Base-by-base conservation (phyloP, 2,329 filamentous ascomycete species). In the Helotiales sp. region DNA sequence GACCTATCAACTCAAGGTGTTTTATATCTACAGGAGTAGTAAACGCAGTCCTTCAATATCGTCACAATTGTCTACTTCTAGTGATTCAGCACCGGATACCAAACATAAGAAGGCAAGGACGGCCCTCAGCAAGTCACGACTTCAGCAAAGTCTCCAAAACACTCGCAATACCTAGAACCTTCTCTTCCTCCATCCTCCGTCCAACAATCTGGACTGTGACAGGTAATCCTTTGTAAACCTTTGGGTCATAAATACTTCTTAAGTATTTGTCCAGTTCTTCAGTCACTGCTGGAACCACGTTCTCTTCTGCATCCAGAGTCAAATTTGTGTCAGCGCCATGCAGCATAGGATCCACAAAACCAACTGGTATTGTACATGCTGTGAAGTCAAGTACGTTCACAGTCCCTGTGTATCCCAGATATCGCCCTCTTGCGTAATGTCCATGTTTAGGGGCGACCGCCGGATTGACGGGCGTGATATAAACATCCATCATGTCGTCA, bases 351-450 rank as follows among this genome's bases (percentile, higher is more conserved):
- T 69, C 55, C 38, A 69, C 60, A 36, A 58, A 69, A 2, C 67
- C 71, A 1, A 80, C 81, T 0, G 86, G 86, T 66, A 89, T 86
- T 0, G 82, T 78, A 2, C 80, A 71, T 12, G 77, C 79, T 0
- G 86, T 82, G 67, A 87, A 88, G 67, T 89, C 85, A 1, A 89
- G 77, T 34, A 88, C 66, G 67, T 89, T 89, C 84, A 85, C 89
- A 58, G 84, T 79, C 0, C 80, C 74, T 0, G 84, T 87, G 64
- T 89, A 89, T 1, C 78, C 79, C 84, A 84, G 89, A 74, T 67
- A 86, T 65, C 52, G 74, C 72, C 60, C 82, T 71, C 55, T 83
- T 15, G 31, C 31, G 15, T 34, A 34, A 34, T 34, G 31, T 59
- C 52, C 69, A 63, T 60, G 74, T 76, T 51, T 78, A 73, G 76